Base-by-base conservation (phyloP, 257 asterid genomes). In the Salvia rosmarinus region DNA sequence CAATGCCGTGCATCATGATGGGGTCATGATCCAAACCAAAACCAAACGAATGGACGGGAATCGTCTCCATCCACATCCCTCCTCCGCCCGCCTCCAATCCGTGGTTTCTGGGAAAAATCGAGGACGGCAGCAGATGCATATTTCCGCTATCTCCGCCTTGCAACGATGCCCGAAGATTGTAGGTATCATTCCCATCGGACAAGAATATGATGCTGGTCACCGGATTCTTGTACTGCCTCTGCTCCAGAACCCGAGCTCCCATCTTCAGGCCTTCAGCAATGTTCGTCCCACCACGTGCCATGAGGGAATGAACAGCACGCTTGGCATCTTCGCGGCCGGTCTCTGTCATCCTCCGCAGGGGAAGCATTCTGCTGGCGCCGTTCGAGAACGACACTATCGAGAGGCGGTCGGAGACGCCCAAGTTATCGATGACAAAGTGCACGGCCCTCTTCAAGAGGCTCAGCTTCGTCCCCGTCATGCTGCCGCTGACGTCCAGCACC, bases 141-240 rank as follows among this genome's bases (percentile, higher is more conserved):
- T 67, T n/a, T n/a, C n/a, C n/a, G n/a, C n/a, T n/a, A n/a, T n/a
- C 8, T 35, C 40, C 40, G 40, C 6, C 47, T 9, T 37, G 47
- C 3, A 25, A 54, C 30, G 44, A 14, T 6, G 40, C 40, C 17
- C 43, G 8, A 12, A 2, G 20, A 34, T 52, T 67, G 34, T 9
- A 75, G 0, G 75, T 28, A 14, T 78, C 79, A 9, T 72, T 43
- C 49, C 88, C 88, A 63, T 84, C 88, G 5, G 88, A 84, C 58
- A 84, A 51, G 62, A 84, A 64, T 17, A 84, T 63, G 49, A 84
- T 76, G 76, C 76, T 74, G 2, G 70, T 58, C 0, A 81, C 84
- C n/a, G n/a, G 84, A 55, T 84, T 84, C 39, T 40, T 50, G 49
- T 55, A 56, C 13, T 54, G 72, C 61, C 85, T 50, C 9, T 84